phyloP scores from a whole-genome alignment of 202 grass and related monocot species.

The Zoysia matrella region DNA sequence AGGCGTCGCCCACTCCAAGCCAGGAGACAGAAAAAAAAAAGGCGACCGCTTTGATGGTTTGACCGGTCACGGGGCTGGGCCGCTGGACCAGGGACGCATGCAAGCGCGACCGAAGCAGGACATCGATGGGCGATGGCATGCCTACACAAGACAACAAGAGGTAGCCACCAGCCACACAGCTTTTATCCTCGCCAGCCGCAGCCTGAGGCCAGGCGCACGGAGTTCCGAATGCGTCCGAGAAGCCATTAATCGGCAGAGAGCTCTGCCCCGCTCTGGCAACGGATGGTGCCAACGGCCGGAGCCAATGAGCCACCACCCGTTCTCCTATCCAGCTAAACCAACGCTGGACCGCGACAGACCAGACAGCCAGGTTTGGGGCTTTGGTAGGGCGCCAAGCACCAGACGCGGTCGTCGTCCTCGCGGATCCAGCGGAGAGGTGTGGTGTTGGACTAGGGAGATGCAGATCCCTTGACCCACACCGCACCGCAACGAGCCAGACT shows the following conservation, averaged over 20 bases:
- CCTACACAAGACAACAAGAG: neutral
- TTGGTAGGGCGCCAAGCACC: neutral
- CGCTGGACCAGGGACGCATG: neutral
- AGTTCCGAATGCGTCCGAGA: neutral
- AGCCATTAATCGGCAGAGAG: neutral
- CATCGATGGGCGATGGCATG: no score
- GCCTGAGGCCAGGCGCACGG: neutral
- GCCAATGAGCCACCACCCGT: neutral
- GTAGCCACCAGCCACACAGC: neutral
- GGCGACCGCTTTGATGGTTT: slow-evolving; percentile 16
- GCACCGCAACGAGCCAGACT: slow-evolving; percentile 26
- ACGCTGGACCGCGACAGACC: slow-evolving; percentile 10
- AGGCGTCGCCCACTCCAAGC: neutral
- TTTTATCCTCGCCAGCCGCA: neutral
- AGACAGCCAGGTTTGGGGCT: neutral
- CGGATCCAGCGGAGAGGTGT: neutral
- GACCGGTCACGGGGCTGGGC: slow-evolving; percentile 11
- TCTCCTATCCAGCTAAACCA: slow-evolving; percentile 6
- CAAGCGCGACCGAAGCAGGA: neutral
- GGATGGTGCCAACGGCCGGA: slow-evolving; percentile 8
- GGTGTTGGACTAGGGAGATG: slow-evolving; percentile 10
- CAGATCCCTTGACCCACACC: slow-evolving; percentile 48
- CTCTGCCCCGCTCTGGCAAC: neutral
- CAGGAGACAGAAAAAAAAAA: neutral
- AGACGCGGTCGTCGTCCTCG: slow-evolving; percentile 33